Base-by-base conservation (phyloP, 2,329 filamentous ascomycete genomes). In the Pseudogymnoascus sp. region DNA sequence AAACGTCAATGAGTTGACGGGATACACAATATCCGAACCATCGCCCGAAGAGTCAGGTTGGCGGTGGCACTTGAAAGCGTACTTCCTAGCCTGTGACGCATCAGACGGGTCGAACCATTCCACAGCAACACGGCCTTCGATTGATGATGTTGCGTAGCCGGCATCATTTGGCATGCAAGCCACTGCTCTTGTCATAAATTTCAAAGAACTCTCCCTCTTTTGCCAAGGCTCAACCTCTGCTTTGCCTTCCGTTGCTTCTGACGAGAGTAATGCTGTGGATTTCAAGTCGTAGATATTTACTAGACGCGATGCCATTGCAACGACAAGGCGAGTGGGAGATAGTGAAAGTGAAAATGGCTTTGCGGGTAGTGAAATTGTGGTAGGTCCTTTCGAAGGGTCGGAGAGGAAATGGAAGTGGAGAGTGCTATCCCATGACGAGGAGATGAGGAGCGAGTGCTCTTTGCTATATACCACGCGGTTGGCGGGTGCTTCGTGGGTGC, bases 31-130 rank as follows among this genome's bases (percentile, higher is more conserved):
- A 70, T 90, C 87, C 82, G 60, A 77, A 72, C 30, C 74, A 38
- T 82, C 82, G 8, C 81, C 80, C 39, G 86, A 81, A 1, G 84
- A 75, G 8, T 79, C 81, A 1, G 86, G 81, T 73, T 96, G 90
- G 4, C 94, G 85, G 75, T 99, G 94, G 75, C 94, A 99, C 75
- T 99, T 99, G 84, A 99, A 99, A 12, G 94, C 94, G 74, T 97
- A 99, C 74, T 97, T 97, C 67, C 92, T 85, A 38, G 89, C 88
- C 76, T 97, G 92, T 3, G 89, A 92, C 73, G 93, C 89, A 41
- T 86, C 79, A 4, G 86, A 90, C 14, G 94, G 90, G 71, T 97
- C 94, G 73, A 99, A 97, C 90, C 92, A 97, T 74, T 99, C 94
- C 1, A 99, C 94, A 0, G 92, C 93, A 1, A 99, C 92, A 68